phyloP scores from a whole-genome alignment of 2,329 filamentous ascomycete genomes.

The Talaromyces sp. region DNA sequence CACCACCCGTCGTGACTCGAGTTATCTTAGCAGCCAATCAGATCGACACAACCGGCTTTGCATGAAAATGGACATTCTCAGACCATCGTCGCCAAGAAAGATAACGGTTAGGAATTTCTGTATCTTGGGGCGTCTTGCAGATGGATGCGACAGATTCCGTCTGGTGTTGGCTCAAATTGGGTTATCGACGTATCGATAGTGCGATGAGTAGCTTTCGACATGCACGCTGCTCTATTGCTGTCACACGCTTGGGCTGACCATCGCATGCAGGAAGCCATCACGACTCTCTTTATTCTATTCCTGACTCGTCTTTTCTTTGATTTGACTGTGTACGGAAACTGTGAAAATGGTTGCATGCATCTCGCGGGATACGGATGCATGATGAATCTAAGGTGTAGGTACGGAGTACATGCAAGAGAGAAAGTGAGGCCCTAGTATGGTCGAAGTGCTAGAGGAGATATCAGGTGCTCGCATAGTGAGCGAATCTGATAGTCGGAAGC shows the following conservation, averaged over 20 bases:
- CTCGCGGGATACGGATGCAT: neutral
- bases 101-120: too few relatives aligned
- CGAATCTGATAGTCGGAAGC: neutral
- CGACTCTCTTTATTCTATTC: neutral
- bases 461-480: neutral
- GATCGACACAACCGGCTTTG: neutral
- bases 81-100: neutral
- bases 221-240: neutral
- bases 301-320: neutral
- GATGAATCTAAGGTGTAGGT: neutral
- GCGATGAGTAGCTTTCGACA: neutral
- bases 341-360: neutral
- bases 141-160: neutral
- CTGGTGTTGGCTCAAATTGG: neutral
- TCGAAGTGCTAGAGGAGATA: neutral
- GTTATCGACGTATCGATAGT: neutral
- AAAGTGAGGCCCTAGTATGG: neutral
- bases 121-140: neutral
- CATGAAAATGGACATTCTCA: neutral
- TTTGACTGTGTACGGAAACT: neutral
- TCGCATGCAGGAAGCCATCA: neutral
- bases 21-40: constrained; percentile 3
- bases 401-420: neutral
- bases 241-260: neutral
- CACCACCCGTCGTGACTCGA: neutral